Evolutionary conservation across 2,329 filamentous ascomycete species (phyloP).

Genomic region (Pseudophaeomoniella oleicola): DNA sequence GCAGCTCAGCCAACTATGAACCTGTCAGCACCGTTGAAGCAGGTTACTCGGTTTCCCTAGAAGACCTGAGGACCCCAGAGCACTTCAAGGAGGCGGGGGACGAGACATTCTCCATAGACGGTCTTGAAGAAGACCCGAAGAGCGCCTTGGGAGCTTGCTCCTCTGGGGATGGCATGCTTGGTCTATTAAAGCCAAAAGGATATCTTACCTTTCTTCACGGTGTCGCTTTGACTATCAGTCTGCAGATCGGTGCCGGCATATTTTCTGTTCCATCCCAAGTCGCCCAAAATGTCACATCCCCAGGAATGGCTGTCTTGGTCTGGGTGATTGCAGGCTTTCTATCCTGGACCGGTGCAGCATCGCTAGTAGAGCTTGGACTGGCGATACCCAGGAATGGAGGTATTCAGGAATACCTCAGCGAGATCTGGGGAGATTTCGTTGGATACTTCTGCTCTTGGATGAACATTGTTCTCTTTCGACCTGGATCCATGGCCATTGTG

Average conservation of each 20-base stretch:
- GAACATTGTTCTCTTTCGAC: slow-evolving; percentile 30
- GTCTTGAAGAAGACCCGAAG: not conserved
- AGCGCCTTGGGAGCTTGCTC: not conserved
- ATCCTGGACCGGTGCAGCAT: slow-evolving; percentile 33
- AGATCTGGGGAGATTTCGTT: slow-evolving; percentile 26
- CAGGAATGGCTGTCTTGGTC: slow-evolving; percentile 25
- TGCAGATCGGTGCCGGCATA: slow-evolving; percentile 34
- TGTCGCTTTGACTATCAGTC: slow-evolving; percentile 29
- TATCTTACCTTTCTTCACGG: slow-evolving; percentile 10
- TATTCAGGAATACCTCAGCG: slow-evolving; percentile 29
- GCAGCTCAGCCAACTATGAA: not conserved
- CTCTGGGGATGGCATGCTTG: not conserved
- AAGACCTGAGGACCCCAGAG: not conserved
- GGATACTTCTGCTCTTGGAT: slow-evolving; percentile 31
- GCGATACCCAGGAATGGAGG: slow-evolving; percentile 31
- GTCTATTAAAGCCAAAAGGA: not conserved
- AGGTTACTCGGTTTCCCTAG: not conserved
- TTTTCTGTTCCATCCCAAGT: slow-evolving; percentile 31
- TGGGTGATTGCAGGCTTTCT: slow-evolving; percentile 30
- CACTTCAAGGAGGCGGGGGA: not conserved
- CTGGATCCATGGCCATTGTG: slow-evolving; percentile 29
- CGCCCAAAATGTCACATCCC: slow-evolving; percentile 27
- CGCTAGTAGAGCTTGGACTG: slow-evolving; percentile 32
- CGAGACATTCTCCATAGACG: not conserved
- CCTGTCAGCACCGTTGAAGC: not conserved